A percentile compares a stretch with the other conserved stretches of the same genome.
These are phyloP conservation scores for Pelagomonas calceolata DNA, from an alignment of 108 stramenopile genomes.

Conservation along the genomic window DNA sequence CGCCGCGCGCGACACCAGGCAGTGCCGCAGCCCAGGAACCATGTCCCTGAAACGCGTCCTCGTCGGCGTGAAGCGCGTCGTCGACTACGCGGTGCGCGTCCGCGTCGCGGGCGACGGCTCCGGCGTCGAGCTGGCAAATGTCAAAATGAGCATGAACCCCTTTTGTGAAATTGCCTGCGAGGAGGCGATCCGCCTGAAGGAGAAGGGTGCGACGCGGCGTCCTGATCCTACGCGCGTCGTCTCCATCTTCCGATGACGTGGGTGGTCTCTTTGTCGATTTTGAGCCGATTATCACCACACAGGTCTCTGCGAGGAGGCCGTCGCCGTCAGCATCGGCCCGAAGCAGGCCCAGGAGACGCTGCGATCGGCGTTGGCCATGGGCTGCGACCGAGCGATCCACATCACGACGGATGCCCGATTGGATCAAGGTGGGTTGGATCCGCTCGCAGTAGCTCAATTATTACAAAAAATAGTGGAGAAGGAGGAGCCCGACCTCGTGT, in stretches of 20 bases:
- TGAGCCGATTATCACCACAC: too few relatives aligned
- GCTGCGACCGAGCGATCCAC: conserved; percentile 81
- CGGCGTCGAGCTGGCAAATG: conserved; percentile 83
- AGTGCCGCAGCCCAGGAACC: too few relatives aligned
- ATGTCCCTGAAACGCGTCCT: too few relatives aligned
- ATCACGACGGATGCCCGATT: conserved; percentile 75
- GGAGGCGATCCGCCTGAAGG: conserved; percentile 95
- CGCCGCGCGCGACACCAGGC: too few relatives aligned
- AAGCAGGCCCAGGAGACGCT: conserved; percentile 91
- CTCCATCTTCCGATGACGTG: too few relatives aligned
- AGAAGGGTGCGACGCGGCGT: too few relatives aligned
- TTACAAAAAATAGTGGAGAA: conserved; percentile 68
- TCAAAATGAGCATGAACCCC: conserved; percentile 99
- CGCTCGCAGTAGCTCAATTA: conserved; percentile 61
- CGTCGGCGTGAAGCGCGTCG: conserved; percentile 43
- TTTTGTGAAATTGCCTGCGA: conserved; percentile 97
- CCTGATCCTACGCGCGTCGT: too few relatives aligned
- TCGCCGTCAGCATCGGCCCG: conserved; percentile 92
- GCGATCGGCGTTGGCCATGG: conserved; percentile 68
- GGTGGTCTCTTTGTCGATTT: too few relatives aligned
- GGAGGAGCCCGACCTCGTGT: conserved; percentile 70
- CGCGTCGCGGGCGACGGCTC: conserved; percentile 78
- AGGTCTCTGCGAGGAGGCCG: conserved; percentile 76
- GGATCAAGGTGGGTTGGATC: conserved; percentile 92
- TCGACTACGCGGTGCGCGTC: conserved; percentile 97